Conservation (phyloP, 2,329 filamentous ascomycete genomes). For the Aspergillus fischeri region DNA sequence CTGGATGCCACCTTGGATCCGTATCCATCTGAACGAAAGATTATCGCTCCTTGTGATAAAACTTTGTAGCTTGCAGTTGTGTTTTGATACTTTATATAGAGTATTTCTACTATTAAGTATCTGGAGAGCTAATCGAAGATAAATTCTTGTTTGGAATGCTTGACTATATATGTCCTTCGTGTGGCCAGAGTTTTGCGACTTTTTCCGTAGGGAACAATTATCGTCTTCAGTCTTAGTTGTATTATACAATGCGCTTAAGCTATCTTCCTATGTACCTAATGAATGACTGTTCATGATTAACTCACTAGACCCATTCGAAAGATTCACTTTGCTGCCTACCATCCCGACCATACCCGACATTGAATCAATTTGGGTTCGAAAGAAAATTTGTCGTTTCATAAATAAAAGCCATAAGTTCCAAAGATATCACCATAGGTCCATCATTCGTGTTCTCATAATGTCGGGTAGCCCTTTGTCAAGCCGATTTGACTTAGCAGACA, state of each 20-base stretch:
- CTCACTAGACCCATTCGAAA: neutral
- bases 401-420: neutral
- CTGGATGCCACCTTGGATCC: neutral
- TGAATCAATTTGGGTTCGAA: neutral
- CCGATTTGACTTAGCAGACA: constrained; percentile 29
- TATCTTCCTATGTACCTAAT: neutral
- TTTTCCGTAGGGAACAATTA: neutral
- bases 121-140: neutral
- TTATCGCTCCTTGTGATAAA: too few relatives aligned
- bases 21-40: neutral
- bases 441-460: constrained; percentile 14
- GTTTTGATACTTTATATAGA: neutral
- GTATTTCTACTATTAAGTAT: neutral
- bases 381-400: neutral
- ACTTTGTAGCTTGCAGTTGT: too few relatives aligned
- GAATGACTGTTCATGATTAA: neutral
- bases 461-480: constrained; percentile 1
- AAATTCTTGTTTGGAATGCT: neutral
- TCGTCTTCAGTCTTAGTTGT: neutral
- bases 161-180: too few relatives aligned
- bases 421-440: constrained; percentile 6
- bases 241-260: neutral
- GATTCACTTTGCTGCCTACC: neutral
- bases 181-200: neutral
- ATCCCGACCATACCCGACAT: neutral